These are phyloP conservation scores for Moesziomyces sp. DNA, from an alignment of 1,284 basidiomycete genomes.

Conservation along the genomic window DNA sequence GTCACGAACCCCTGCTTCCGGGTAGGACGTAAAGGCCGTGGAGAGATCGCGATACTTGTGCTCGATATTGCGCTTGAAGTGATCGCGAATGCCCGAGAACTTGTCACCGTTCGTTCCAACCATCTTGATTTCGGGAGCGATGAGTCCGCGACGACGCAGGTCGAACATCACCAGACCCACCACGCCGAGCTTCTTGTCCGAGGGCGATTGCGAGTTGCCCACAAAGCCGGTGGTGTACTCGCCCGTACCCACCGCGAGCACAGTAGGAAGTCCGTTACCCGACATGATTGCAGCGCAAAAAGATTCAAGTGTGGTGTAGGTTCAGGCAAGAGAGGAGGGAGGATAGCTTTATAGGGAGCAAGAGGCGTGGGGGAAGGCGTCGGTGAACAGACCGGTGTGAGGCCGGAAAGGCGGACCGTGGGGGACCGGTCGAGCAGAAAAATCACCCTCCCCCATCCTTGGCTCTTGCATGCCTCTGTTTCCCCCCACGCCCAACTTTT, in stretches of 20 bases:
- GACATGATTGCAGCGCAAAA: no score
- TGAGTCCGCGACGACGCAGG: constrained; percentile 84
- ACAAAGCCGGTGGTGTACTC: constrained; percentile 89
- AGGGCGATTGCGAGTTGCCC: constrained; percentile 85
- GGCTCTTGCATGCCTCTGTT: no score
- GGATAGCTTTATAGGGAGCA: background rate
- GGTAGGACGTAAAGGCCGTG: constrained; percentile 82
- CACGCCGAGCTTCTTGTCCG: constrained; percentile 89
- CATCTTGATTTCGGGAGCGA: constrained; percentile 77
- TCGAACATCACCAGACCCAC: constrained; percentile 90
- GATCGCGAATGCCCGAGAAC: constrained; percentile 83
- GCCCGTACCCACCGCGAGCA: constrained; percentile 47
- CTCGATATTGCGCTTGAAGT: constrained; percentile 84
- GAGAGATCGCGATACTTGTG: constrained; percentile 87
- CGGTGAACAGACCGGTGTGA: background rate
- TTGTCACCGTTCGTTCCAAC: constrained; percentile 84
- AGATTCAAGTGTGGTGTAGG: background rate
- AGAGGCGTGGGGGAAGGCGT: background rate
- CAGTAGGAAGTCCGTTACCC: constrained; percentile 26
- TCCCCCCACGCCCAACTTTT: background rate
- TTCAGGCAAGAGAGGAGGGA: background rate
- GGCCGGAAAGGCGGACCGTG: constrained; percentile 10
- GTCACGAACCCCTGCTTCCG: constrained; percentile 77
- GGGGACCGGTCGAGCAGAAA: constrained; percentile 10
- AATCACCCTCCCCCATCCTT: no score